Evolutionary conservation across 139 green algal species (phyloP).

Genomic region (Marvania coccoides): DNA sequence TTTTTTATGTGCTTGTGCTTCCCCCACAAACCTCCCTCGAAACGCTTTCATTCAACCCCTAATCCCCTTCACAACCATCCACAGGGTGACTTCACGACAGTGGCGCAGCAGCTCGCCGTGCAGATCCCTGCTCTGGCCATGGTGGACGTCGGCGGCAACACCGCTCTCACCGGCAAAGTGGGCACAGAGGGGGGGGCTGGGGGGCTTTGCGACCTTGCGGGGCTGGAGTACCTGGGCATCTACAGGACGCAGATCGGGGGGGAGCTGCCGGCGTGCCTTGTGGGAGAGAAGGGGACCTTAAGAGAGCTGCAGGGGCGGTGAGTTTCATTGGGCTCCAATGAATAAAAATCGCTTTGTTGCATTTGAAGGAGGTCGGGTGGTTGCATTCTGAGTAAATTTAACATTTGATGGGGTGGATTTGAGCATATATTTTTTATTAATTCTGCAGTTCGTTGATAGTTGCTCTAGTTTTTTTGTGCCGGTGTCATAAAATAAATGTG

Average conservation of each 20-base stretch:
- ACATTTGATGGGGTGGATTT: too few species aligned
- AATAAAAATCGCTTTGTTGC: too few species aligned
- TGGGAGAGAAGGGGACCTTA: too few species aligned
- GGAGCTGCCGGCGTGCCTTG: background rate
- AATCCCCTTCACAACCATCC: too few species aligned
- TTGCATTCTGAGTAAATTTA: too few species aligned
- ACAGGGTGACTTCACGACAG: background rate
- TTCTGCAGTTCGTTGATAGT: background rate
- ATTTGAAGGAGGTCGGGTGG: too few species aligned
- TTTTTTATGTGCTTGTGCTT: too few species aligned
- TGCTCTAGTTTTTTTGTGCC: background rate
- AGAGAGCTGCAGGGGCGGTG: too few species aligned
- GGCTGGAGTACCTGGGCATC: background rate
- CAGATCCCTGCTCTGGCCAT: background rate
- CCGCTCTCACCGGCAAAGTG: background rate
- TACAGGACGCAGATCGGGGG: background rate
- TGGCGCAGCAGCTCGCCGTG: background rate
- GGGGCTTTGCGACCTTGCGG: background rate
- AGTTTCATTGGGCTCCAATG: too few species aligned
- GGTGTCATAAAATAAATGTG: too few species aligned
- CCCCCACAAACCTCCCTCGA: too few species aligned
- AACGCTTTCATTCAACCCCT: too few species aligned
- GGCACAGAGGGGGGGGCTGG: background rate
- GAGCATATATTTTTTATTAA: background rate
- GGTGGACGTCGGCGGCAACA: background rate